Evolutionary conservation across 2,329 filamentous ascomycete species (phyloP).

Genomic region (Calycina herbarum): DNA sequence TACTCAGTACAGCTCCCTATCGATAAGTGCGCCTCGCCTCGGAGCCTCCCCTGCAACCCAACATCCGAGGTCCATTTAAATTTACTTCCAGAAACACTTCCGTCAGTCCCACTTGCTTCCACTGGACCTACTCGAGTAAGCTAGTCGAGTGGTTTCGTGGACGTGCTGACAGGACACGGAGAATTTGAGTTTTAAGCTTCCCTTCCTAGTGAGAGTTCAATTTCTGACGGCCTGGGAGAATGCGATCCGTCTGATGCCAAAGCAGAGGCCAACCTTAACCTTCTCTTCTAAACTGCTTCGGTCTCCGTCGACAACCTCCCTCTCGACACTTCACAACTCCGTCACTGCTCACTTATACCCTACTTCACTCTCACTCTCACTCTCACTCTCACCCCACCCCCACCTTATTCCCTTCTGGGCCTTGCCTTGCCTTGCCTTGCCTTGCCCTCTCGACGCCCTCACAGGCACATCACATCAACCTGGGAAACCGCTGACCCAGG

Average conservation of each 20-base stretch:
- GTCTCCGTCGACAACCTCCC: background rate
- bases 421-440: background rate
- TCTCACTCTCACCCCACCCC: background rate
- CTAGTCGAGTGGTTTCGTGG: background rate
- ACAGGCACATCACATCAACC: background rate
- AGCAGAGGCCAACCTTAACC: background rate
- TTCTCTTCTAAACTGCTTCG: background rate
- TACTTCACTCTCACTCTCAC: background rate
- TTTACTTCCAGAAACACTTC: background rate
- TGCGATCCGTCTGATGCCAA: conserved; percentile 3
- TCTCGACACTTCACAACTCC: background rate
- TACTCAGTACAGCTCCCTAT: background rate
- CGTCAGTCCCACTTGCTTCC: background rate
- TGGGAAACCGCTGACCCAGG: conserved; percentile 11
- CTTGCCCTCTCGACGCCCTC: background rate
- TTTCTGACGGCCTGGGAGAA: background rate
- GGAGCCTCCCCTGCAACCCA: too few relatives aligned
- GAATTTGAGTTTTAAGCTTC: conserved; percentile 3
- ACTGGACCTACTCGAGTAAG: background rate
- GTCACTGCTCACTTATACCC: background rate
- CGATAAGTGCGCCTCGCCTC: too few relatives aligned
- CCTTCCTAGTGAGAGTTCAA: background rate
- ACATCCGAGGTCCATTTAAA: background rate
- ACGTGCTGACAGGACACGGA: background rate
- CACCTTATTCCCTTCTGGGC: background rate